Percentiles rank a stretch among this genome's conserved stretches.
Conservation (phyloP, 306 rosid genomes). For the Comarum palustre region DNA sequence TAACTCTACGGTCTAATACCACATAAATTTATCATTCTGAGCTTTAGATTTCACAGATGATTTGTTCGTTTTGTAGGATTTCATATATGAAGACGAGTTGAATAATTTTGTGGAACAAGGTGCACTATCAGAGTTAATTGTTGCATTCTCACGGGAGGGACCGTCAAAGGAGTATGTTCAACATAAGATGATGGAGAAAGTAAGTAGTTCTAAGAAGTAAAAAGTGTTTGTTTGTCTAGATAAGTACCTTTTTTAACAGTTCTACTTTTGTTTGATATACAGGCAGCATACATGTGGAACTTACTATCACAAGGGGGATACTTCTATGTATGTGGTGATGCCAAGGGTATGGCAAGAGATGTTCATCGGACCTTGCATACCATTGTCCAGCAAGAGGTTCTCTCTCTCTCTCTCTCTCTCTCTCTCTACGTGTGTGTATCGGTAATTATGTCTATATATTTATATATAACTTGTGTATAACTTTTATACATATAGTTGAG, state of each 20-base stretch:
- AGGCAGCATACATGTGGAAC: conserved; percentile 69
- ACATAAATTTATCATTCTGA: conserved; percentile 14
- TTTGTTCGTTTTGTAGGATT: conserved; percentile 54
- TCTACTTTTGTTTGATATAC: conserved; percentile 31
- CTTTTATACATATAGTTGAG: neutral
- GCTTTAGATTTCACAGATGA: neutral
- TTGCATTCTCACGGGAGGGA: conserved; percentile 89
- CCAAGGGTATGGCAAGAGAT: conserved; percentile 93
- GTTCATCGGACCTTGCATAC: conserved; percentile 82
- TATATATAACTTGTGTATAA: too few species aligned
- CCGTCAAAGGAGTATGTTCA: conserved; percentile 82
- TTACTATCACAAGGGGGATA: conserved; percentile 72
- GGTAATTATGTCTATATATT: too few species aligned
- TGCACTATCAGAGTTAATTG: conserved; percentile 62
- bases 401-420: conserved; percentile 3
- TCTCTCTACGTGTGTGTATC: neutral
- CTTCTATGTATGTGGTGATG: conserved; percentile 93
- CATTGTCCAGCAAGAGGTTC: conserved; percentile 70
- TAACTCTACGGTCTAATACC: conserved; percentile 2
- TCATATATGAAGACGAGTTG: conserved; percentile 85
- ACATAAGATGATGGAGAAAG: conserved; percentile 73
- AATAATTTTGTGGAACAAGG: conserved; percentile 65
- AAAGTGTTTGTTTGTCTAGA: conserved; percentile 8
- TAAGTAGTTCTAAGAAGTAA: conserved; percentile 34
- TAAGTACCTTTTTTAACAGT: conserved; percentile 21